Conservation (phyloP, 176 grass and related monocot genomes). For the Alopecurus myosuroides region DNA sequence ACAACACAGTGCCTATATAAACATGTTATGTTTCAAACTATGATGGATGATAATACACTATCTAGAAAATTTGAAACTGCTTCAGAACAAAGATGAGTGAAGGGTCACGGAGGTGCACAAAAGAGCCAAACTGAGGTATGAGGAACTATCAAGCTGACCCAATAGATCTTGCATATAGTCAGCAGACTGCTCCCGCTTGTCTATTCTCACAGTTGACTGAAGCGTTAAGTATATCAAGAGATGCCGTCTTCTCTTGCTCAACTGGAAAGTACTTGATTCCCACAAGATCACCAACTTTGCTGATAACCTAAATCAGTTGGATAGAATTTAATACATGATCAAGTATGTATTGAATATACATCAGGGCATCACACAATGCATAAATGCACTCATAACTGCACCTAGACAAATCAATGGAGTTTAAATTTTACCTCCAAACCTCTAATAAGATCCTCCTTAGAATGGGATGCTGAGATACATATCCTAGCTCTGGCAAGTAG, state of each 20-base stretch:
- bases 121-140: conserved; percentile 15
- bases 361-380: too few species aligned
- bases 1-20: too few species aligned
- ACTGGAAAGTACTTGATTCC: conserved; percentile 88
- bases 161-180: conserved; percentile 20
- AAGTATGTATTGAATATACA: background rate
- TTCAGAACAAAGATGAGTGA: conserved; percentile 22
- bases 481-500: conserved; percentile 87
- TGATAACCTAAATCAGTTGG: conserved; percentile 62
- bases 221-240: conserved; percentile 50
- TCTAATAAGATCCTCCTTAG: conserved; percentile 81
- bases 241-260: conserved; percentile 51
- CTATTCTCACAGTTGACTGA: conserved; percentile 10
- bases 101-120: conserved; percentile 4
- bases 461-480: conserved; percentile 88
- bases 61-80: conserved; percentile 29
- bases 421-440: conserved; percentile 66
- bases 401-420: background rate
- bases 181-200: conserved; percentile 12
- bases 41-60: conserved; percentile 19
- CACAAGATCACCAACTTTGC: conserved; percentile 87
- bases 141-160: background rate
- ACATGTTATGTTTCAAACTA: conserved; percentile 24
- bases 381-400: background rate
- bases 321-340: background rate